Conservation (phyloP, 169 alveolate genomes). For the Cryptosporidium andersoni region DNA sequence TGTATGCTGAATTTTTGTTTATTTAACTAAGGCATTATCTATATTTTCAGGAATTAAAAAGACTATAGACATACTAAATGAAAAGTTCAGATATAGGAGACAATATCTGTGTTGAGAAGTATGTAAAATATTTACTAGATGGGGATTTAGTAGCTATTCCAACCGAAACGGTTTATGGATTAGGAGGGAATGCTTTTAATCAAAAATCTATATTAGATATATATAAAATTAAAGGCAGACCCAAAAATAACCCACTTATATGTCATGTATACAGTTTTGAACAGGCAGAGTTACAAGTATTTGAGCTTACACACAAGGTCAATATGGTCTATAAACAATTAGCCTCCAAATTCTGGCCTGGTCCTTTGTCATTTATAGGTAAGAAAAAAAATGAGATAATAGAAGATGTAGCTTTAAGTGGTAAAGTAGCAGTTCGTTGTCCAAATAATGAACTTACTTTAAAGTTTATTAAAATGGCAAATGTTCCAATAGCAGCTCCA, state of each 20-base stretch:
- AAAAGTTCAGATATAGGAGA: background rate
- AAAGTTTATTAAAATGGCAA: conserved; percentile 80
- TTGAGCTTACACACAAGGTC: conserved; percentile 78
- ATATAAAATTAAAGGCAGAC: conserved; percentile 90
- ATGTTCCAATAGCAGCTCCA: conserved; percentile 95
- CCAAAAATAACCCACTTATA: conserved; percentile 93
- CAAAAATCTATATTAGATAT: conserved; percentile 85
- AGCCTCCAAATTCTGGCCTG: conserved; percentile 91
- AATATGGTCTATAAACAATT: conserved; percentile 77
- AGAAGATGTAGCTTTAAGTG: conserved; percentile 87
- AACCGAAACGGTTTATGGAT: conserved; percentile 97
- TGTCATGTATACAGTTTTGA: conserved; percentile 87
- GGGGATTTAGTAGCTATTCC: conserved; percentile 94
- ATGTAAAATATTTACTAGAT: conserved; percentile 54
- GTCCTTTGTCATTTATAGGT: conserved; percentile 92
- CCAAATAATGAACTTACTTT: conserved; percentile 88
- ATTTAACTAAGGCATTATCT: background rate
- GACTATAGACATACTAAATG: background rate
- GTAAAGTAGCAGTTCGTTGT: conserved; percentile 90
- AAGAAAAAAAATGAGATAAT: conserved; percentile 85
- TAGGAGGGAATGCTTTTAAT: conserved; percentile 94
- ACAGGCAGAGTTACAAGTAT: conserved; percentile 82
- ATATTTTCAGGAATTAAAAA: background rate
- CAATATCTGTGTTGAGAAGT: conserved; percentile 1
- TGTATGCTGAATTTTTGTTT: background rate